Evolutionary conservation across 805 yeast genomes (phyloP).

Genomic region (Candida tammaniensis): DNA sequence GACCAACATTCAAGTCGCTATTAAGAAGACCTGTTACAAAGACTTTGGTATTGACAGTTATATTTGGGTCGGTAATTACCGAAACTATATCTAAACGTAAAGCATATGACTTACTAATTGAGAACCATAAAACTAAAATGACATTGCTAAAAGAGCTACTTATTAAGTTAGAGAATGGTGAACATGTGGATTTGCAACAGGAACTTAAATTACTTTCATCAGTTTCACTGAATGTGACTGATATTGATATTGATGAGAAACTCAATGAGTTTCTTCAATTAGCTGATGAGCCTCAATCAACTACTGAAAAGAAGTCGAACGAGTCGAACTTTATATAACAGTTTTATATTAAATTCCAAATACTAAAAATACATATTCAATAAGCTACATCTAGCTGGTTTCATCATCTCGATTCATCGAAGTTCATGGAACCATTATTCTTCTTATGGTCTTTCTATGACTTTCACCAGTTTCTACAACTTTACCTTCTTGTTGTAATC

Average conservation of each 20-base stretch:
- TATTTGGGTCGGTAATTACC: conserved; percentile 46
- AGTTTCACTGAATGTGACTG: conserved; percentile 21
- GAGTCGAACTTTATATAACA: conserved; percentile 1
- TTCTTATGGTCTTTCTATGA: conserved; percentile 56
- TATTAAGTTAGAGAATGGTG: conserved; percentile 27
- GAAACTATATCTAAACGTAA: conserved; percentile 47
- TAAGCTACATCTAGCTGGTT: no score
- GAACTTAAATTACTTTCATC: conserved; percentile 25
- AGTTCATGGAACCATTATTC: conserved; percentile 13
- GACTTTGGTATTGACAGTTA: conserved; percentile 33
- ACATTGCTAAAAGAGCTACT: conserved; percentile 29
- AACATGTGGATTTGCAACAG: conserved; percentile 40
- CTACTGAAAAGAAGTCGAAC: neutral
- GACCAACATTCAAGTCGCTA: conserved; percentile 26
- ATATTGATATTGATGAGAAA: conserved; percentile 38
- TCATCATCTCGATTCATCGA: no score
- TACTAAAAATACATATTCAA: no score
- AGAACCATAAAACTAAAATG: conserved; percentile 37
- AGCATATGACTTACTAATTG: conserved; percentile 39
- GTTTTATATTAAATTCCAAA: neutral
- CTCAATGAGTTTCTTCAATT: conserved; percentile 33
- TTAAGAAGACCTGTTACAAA: conserved; percentile 34
- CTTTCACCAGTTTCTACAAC: conserved; percentile 71
- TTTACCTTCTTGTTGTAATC: conserved; percentile 70
- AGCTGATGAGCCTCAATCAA: conserved; percentile 26